A percentile compares a stretch with the other conserved stretches of the same genome.
Evolutionary conservation across 75 land plant genomes (phyloP).

Genomic region (Picea glauca): DNA sequence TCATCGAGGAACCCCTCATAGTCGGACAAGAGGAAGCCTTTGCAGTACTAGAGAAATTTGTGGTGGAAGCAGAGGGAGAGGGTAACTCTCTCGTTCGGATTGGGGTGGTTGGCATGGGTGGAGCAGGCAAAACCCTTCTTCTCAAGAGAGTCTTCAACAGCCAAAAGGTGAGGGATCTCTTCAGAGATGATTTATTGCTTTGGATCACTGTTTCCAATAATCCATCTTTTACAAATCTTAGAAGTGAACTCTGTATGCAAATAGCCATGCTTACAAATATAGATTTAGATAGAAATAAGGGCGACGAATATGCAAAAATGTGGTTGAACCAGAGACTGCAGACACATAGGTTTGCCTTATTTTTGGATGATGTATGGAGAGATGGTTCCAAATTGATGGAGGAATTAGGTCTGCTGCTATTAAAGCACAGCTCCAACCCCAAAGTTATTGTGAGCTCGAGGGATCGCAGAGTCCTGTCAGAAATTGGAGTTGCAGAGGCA

Average conservation of each 20-base stretch:
- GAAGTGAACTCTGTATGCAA: neutral
- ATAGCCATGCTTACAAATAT: neutral
- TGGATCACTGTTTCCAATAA: conserved; percentile 6
- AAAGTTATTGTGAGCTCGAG: neutral
- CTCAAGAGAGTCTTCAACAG: conserved; percentile 3
- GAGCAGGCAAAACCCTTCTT: conserved; percentile 10
- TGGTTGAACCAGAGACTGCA: neutral
- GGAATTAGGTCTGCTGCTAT: neutral
- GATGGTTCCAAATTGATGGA: neutral
- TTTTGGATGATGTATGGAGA: conserved; percentile 1
- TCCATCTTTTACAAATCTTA: neutral
- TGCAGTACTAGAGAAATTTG: neutral
- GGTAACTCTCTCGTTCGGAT: neutral
- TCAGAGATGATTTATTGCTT: neutral
- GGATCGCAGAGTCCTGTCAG: neutral
- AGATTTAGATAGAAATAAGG: neutral
- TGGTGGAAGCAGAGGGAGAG: neutral
- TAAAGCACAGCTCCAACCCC: no score
- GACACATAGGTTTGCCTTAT: neutral
- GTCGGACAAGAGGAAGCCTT: neutral
- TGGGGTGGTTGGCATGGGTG: conserved; percentile 10
- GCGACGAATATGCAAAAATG: neutral
- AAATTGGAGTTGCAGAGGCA: neutral
- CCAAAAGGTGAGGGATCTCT: neutral
- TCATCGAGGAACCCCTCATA: neutral